A percentile compares a stretch with the other conserved stretches of the same genome.
phyloP scores from a whole-genome alignment of 257 asterid genomes.

The Lycium ferocissimum region DNA sequence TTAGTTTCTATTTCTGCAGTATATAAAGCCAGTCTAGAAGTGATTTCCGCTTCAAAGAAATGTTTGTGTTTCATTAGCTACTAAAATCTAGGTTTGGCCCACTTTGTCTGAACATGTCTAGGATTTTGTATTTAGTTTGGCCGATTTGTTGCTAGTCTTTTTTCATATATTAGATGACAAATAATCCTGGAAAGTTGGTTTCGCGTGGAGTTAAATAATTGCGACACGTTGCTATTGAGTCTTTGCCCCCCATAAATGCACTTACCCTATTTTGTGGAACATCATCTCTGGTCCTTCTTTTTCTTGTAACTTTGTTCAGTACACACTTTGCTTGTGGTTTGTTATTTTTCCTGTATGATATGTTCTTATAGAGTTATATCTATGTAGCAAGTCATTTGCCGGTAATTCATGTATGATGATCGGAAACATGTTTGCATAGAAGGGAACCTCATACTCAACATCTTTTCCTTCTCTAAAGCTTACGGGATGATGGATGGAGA shows the following conservation, averaged over 20 bases:
- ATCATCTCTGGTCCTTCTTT: background rate
- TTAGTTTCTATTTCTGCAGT: constrained; percentile 23
- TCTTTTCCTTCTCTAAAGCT: constrained; percentile 96
- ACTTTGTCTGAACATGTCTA: background rate
- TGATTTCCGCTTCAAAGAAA: background rate
- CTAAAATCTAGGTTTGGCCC: background rate
- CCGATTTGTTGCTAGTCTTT: background rate
- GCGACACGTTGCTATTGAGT: background rate
- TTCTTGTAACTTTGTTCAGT: background rate
- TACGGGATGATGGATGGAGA: constrained; percentile 99
- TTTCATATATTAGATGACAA: background rate
- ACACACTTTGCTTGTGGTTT: background rate
- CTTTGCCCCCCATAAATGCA: background rate
- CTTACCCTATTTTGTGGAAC: background rate
- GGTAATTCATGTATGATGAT: constrained; percentile 98
- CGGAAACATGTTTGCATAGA: constrained; percentile 79
- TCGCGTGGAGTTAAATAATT: too few relatives aligned
- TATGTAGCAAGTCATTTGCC: constrained; percentile 41
- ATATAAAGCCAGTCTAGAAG: background rate
- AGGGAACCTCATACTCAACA: constrained; percentile 78
- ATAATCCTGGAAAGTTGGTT: constrained; percentile 7
- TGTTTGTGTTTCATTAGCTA: background rate
- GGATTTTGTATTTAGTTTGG: background rate
- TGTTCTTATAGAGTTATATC: background rate
- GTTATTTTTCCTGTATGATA: background rate